Base-by-base conservation (phyloP, 208 protist genomes). In the Trichomonas tenax region DNA sequence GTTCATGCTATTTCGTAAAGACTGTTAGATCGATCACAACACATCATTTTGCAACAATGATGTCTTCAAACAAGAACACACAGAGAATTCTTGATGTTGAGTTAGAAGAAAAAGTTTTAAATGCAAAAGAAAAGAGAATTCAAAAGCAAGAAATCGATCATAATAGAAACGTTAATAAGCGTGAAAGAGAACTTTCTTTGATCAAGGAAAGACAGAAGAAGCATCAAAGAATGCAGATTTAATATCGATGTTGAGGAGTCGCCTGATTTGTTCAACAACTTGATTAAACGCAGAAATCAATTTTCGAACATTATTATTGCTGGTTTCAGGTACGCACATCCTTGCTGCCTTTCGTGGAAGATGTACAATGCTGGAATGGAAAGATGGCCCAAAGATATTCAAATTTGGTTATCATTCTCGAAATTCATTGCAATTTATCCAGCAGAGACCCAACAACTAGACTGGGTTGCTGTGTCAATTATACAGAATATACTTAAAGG, bases 401-500 rank as follows among this genome's bases (percentile, higher is more conserved):
- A 46, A 31, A 89, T 89, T 45, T 89, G 82, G 82, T 46, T 89
- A 46, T 89, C 36, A 48, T 89, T 46, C 23, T 3, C 82, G 1
- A 89, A 89, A 89, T 46, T 89, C 17, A n/a, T 40, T n/a, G 82
- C 82, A 14, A 89, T 89, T 89, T 89, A 89, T 89, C 82, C 82
- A n/a, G 82, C 23, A 45, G 40, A 89, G 40, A 89, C 34, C 14
- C 40, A 93, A 48, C 44, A 51, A 17, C 86, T 93, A 17, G 26
- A 23, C 38, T 93, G 26, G 11, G 45, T 93, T 38, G 44, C 44
- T 26, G 31, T 34, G 0, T 14, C 21, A 1, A 93, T 93, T 10
- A 15, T 26, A 6, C 82, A 89, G 31, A 89, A 46, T 46, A 44
- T 48, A 46, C 17, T 89, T 0, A 44, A 46, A 46, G 82, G 82